A percentile compares a stretch with the other conserved stretches of the same genome.
Conservation (phyloP, 768 basidiomycete species). For the Suillus luteus region DNA sequence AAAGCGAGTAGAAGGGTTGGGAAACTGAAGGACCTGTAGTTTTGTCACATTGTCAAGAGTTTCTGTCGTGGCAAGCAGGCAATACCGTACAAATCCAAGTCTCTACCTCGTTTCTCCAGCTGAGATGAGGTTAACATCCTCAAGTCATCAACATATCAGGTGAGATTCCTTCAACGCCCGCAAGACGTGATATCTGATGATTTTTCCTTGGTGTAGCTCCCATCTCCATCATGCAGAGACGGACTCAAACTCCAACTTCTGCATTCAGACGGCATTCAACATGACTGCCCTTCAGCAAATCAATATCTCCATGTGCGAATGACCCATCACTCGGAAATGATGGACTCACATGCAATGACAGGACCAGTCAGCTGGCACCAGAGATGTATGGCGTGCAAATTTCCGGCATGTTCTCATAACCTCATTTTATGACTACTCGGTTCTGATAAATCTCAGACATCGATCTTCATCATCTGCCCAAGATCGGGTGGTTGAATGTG, state of each 20-base stretch:
- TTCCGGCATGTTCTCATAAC: background rate
- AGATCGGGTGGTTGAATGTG: slow-evolving; percentile 8
- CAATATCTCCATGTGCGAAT: background rate
- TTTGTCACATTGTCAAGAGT: background rate
- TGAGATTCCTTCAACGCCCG: background rate
- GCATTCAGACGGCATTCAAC: background rate
- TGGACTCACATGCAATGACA: background rate
- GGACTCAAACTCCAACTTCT: background rate
- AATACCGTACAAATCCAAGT: no score
- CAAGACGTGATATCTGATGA: background rate
- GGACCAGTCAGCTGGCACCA: background rate
- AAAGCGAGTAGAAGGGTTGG: background rate
- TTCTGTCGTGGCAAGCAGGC: background rate
- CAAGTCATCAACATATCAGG: background rate
- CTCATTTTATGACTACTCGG: background rate
- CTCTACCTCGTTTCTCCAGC: background rate
- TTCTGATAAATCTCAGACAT: slow-evolving; percentile 4
- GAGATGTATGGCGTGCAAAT: slow-evolving; percentile 1
- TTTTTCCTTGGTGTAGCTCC: background rate
- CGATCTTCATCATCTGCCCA: slow-evolving; percentile 8
- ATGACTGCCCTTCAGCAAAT: background rate
- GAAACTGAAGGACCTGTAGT: no score
- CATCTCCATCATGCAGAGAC: background rate
- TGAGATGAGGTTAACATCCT: background rate
- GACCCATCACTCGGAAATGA: no score